phyloP scores from a whole-genome alignment of 441 rosid genomes.

The Populus hybrid region DNA sequence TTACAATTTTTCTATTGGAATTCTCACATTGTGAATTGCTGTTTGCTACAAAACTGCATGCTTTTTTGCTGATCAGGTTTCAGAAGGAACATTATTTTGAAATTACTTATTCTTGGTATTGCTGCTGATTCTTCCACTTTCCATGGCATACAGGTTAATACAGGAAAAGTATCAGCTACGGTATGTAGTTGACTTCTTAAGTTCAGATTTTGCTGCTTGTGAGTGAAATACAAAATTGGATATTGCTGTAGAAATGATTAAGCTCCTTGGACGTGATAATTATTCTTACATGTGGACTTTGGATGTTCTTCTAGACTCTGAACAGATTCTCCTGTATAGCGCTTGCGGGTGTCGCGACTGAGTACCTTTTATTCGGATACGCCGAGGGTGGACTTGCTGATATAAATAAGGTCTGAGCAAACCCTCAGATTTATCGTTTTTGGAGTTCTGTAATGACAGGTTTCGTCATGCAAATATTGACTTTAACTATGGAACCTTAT shows the following conservation, averaged over 20 bases:
- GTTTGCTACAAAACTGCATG: background rate
- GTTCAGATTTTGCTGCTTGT: background rate
- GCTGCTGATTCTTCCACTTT: slow-evolving; percentile 1
- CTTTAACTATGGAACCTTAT: background rate
- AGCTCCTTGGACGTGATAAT: background rate
- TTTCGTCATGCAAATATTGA: background rate
- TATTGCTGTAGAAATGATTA: background rate
- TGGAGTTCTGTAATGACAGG: background rate
- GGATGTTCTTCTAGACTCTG: slow-evolving; percentile 45
- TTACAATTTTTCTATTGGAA: background rate
- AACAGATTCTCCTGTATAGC: slow-evolving; percentile 93
- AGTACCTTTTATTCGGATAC: slow-evolving; percentile 69
- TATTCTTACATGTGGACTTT: slow-evolving; percentile 6
- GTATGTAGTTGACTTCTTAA: slow-evolving; percentile 37
- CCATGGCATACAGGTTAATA: slow-evolving; percentile 51
- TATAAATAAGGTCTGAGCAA: slow-evolving; percentile 57
- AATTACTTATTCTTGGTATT: background rate
- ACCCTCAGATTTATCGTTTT: background rate
- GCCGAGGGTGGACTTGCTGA: slow-evolving; percentile 93
- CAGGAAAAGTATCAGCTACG: slow-evolving; percentile 69
- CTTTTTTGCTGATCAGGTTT: background rate
- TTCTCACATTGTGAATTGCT: background rate
- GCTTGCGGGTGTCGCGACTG: slow-evolving; percentile 80
- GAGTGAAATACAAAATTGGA: background rate
- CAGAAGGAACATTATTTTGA: background rate